Percentiles rank a stretch among this genome's conserved stretches.
phyloP scores from a whole-genome alignment of 257 asterid species.

The Nicotiana benthamiana region DNA sequence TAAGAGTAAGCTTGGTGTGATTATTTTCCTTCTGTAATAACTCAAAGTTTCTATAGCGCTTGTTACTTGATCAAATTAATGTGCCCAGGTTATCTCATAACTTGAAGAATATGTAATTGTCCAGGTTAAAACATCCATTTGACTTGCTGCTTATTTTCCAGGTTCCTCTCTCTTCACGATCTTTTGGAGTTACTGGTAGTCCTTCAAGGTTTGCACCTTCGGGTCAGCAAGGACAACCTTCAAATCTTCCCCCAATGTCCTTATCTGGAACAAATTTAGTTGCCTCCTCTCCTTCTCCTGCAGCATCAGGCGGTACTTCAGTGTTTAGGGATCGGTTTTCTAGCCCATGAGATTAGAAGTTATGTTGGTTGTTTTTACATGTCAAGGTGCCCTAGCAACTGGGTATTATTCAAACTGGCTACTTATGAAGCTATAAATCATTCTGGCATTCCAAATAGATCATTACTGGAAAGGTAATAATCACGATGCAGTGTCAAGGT shows the following conservation, averaged over 20 bases:
- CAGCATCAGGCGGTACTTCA: conserved; percentile 88
- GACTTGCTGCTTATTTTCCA: conserved; percentile 20
- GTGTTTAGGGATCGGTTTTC: conserved; percentile 60
- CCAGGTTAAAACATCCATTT: not conserved
- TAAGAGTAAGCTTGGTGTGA: not conserved
- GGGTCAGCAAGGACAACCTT: conserved; percentile 47
- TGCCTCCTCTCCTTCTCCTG: conserved; percentile 89
- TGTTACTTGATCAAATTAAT: not conserved
- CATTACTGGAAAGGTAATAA: not conserved
- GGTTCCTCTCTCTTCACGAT: conserved; percentile 58
- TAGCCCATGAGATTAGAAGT: conserved; percentile 62
- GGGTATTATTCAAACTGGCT: not conserved
- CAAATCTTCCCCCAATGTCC: conserved; percentile 41
- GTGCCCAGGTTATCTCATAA: not conserved
- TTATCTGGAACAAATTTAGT: conserved; percentile 62
- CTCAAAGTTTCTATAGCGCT: not conserved
- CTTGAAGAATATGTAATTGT: not conserved
- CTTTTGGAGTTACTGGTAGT: conserved; percentile 57
- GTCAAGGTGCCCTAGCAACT: not conserved
- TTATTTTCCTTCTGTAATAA: not conserved
- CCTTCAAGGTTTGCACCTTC: conserved; percentile 69
- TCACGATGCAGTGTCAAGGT: not conserved
- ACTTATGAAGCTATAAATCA: not conserved
- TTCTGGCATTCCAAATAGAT: not conserved
- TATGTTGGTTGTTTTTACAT: not conserved